These are phyloP conservation scores for Colletotrichum horii DNA, from an alignment of 2,329 filamentous ascomycete genomes.

Conservation along the genomic window DNA sequence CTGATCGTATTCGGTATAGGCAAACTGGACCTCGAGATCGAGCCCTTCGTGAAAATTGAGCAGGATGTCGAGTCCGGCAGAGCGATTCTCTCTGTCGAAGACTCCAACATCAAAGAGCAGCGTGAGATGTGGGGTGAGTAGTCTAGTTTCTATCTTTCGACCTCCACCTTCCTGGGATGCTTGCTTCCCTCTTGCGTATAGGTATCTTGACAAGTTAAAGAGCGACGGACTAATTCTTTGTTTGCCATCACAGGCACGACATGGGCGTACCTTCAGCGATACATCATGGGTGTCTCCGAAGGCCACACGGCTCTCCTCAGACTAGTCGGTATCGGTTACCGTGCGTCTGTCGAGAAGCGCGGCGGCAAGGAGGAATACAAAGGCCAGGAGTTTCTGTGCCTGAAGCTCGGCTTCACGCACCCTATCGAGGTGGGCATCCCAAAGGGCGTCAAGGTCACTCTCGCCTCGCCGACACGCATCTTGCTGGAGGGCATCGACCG, in stretches of 20 bases:
- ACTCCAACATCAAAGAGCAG: conserved; percentile 74
- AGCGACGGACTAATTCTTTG: conserved; percentile 24
- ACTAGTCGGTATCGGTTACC: conserved; percentile 93
- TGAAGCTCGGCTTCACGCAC: conserved; percentile 97
- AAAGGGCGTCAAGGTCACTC: conserved; percentile 81
- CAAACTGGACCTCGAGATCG: conserved; percentile 78
- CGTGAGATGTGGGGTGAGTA: conserved; percentile 92
- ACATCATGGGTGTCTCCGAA: conserved; percentile 93
- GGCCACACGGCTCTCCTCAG: conserved; percentile 93
- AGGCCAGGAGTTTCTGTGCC: conserved; percentile 85
- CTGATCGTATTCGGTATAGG: conserved; percentile 50
- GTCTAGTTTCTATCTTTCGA: neutral
- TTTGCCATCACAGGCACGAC: conserved; percentile 70
- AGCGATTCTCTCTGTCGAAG: conserved; percentile 71
- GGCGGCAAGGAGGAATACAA: conserved; percentile 77
- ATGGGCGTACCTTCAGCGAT: conserved; percentile 87
- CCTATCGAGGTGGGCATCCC: conserved; percentile 90
- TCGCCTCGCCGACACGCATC: conserved; percentile 89
- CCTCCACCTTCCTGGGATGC: neutral
- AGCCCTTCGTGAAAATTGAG: conserved; percentile 75
- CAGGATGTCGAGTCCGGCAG: conserved; percentile 69
- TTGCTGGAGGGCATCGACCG: conserved; percentile 88
- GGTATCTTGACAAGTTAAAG: neutral
- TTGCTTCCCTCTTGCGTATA: neutral
- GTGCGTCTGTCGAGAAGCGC: conserved; percentile 82